phyloP scores from a whole-genome alignment of 2,329 filamentous ascomycete genomes.

The Alternaria hordeiaustralica region DNA sequence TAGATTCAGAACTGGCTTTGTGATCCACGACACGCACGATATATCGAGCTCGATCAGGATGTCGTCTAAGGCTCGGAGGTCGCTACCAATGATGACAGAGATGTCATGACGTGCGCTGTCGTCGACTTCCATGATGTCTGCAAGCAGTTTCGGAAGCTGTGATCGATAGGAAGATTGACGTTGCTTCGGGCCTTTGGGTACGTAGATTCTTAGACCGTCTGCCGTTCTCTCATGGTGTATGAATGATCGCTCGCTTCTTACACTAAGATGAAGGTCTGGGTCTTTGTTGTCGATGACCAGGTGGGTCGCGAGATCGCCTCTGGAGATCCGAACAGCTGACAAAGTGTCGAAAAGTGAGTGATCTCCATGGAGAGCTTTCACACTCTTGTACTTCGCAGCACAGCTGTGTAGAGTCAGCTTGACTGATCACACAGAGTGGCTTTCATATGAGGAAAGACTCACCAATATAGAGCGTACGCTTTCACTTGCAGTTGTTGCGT shows the following conservation, averaged over 20 bases:
- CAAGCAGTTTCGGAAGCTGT: constrained; percentile 24
- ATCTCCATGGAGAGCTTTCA: constrained; percentile 21
- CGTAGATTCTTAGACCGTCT: constrained; percentile 19
- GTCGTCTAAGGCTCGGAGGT: constrained; percentile 12
- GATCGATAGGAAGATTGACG: constrained; percentile 19
- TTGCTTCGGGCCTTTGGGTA: constrained; percentile 15
- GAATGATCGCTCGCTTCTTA: constrained; percentile 19
- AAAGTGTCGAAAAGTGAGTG: constrained; percentile 9
- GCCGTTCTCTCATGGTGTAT: constrained; percentile 19
- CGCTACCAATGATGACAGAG: constrained; percentile 13
- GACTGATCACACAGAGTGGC: not conserved
- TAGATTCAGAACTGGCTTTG: constrained; percentile 5
- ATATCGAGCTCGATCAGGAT: constrained; percentile 26
- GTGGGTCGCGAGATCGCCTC: not conserved
- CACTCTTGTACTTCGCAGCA: constrained; percentile 30
- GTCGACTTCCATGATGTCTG: constrained; percentile 6
- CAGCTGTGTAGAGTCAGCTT: constrained; percentile 22
- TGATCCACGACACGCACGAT: constrained; percentile 22
- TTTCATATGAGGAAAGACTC: constrained; percentile 3
- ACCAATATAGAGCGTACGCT: constrained; percentile 32
- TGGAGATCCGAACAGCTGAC: not conserved
- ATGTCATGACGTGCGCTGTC: constrained; percentile 12
- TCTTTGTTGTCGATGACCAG: not conserved
- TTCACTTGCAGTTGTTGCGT: constrained; percentile 11
- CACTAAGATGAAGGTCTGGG: not conserved